Conservation (phyloP, 306 rosid genomes). For the Sechiopsis laciniata region DNA sequence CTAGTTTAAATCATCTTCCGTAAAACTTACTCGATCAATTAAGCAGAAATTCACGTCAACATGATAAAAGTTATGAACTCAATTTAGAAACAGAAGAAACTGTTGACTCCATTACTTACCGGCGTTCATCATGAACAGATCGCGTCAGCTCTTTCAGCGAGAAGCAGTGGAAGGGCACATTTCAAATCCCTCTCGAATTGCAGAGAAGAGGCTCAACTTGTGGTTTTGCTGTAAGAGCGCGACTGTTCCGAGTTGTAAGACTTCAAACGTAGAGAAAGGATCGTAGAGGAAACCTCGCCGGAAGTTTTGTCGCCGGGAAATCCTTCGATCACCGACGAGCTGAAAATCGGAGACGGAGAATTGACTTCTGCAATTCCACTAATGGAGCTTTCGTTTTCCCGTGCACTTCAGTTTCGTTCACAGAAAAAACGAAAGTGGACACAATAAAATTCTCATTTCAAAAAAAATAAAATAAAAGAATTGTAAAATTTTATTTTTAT, state of each 20-base stretch:
- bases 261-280: background rate
- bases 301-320: background rate
- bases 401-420: background rate
- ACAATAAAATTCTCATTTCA: too few species aligned
- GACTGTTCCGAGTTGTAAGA: background rate
- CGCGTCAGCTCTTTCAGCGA: background rate
- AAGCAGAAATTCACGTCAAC: background rate
- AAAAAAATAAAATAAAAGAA: too few species aligned
- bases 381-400: background rate
- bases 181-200: background rate
- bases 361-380: conserved; percentile 7
- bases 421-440: background rate
- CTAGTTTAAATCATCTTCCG: background rate
- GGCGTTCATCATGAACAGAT: conserved; percentile 9
- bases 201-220: background rate
- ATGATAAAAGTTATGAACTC: background rate
- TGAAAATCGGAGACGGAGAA: background rate
- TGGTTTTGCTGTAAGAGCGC: background rate
- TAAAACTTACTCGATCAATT: background rate
- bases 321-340: background rate
- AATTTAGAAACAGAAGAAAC: background rate
- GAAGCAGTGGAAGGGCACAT: background rate
- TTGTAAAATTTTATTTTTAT: too few species aligned
- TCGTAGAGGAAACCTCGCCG: background rate
- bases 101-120: conserved; percentile 1